These are phyloP conservation scores for Babesia gibsoni DNA, from an alignment of 169 alveolate species.

Conservation along the genomic window DNA sequence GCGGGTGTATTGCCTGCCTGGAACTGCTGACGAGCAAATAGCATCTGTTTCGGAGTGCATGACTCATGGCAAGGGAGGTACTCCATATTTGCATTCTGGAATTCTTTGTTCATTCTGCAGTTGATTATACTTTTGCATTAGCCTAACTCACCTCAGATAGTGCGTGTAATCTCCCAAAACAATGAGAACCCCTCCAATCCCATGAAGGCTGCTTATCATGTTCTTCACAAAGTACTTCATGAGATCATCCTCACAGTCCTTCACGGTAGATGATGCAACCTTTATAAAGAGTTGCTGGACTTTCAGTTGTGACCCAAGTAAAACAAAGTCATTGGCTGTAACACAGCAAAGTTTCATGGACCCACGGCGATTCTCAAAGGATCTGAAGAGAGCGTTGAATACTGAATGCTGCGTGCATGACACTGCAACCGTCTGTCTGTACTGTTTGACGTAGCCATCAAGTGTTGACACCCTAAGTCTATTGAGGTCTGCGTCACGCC, in stretches of 20 bases:
- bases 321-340: conserved; percentile 9
- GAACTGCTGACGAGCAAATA: conserved; percentile 57
- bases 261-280: conserved; percentile 29
- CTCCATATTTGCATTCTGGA: conserved; percentile 40
- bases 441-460: conserved; percentile 64
- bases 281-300: conserved; percentile 59
- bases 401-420: conserved; percentile 33
- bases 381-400: conserved; percentile 50
- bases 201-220: conserved; percentile 44
- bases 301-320: conserved; percentile 19
- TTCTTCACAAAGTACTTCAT: conserved; percentile 53
- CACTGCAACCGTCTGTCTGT: conserved; percentile 65
- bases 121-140: neutral
- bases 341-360: conserved; percentile 45
- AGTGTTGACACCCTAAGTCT: conserved; percentile 59
- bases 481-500: conserved; percentile 73
- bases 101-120: conserved; percentile 31
- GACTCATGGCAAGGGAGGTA: conserved; percentile 61
- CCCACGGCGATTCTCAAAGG: conserved; percentile 58
- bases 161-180: conserved; percentile 62
- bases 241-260: conserved; percentile 2
- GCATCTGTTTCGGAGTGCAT: conserved; percentile 43
- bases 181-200: conserved; percentile 38
- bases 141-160: conserved; percentile 34
- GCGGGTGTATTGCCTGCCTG: conserved; percentile 54